phyloP scores from a whole-genome alignment of 2,329 filamentous ascomycete species.

The Leptographium wingfieldii region DNA sequence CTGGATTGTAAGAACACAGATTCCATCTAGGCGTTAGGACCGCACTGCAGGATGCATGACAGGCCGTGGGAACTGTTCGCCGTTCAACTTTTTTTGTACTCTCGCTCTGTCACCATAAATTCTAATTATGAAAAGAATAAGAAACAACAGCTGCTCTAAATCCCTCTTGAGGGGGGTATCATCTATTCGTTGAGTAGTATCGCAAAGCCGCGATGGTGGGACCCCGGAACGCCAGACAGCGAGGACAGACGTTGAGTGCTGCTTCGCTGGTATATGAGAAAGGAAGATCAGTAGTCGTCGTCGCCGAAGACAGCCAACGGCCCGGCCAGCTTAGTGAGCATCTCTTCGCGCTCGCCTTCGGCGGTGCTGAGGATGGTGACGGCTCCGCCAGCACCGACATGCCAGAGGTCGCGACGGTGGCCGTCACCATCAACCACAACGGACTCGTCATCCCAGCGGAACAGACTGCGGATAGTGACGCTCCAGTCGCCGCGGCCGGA shows the following conservation, averaged over 20 bases:
- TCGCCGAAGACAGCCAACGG: constrained; percentile 39
- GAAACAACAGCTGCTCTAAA: not conserved
- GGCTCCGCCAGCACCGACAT: constrained; percentile 79
- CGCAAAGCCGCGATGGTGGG: not conserved
- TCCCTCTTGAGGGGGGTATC: not conserved
- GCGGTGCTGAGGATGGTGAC: constrained; percentile 75
- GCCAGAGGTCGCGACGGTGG: constrained; percentile 50
- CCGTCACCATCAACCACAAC: not conserved
- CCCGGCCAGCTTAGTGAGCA: constrained; percentile 61
- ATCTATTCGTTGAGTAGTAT: not conserved
- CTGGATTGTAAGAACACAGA: constrained; percentile 4
- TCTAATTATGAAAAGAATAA: too few relatives aligned
- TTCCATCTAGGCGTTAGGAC: constrained; percentile 10
- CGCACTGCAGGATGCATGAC: not conserved
- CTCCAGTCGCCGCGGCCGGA: constrained; percentile 80
- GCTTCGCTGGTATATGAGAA: not conserved
- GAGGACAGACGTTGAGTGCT: constrained; percentile 7
- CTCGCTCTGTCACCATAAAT: not conserved
- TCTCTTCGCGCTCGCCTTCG: constrained; percentile 78
- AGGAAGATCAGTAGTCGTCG: not conserved
- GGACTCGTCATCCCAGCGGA: constrained; percentile 53
- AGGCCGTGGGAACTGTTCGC: not conserved
- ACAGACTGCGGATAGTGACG: constrained; percentile 77
- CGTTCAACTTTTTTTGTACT: not conserved
- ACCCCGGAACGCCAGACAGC: not conserved